phyloP scores from a whole-genome alignment of 495 filamentous ascomycete species.

The Hypomontagnella monticulosa region DNA sequence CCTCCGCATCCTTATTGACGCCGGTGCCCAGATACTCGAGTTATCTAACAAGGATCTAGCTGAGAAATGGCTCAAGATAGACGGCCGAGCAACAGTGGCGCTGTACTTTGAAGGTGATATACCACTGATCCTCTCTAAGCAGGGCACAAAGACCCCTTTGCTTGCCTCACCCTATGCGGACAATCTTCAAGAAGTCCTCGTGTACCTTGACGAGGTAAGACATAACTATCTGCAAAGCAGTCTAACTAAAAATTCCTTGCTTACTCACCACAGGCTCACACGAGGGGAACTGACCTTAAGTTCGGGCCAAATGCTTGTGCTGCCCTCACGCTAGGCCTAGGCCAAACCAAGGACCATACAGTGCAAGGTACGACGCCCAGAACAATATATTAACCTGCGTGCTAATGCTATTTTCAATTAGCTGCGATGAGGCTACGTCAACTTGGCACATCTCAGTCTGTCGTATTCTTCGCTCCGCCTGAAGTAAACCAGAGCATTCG shows the following conservation, averaged over 20 bases:
- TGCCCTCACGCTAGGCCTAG: constrained; percentile 57
- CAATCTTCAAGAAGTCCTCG: constrained; percentile 52
- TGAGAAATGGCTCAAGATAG: constrained; percentile 57
- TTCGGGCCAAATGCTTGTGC: constrained; percentile 50
- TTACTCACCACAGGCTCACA: constrained; percentile 49
- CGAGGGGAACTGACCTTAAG: constrained; percentile 60
- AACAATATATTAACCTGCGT: no score
- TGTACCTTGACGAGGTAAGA: constrained; percentile 42
- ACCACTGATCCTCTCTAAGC: constrained; percentile 45
- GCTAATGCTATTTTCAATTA: background rate
- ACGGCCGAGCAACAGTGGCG: constrained; percentile 44
- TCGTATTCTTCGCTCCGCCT: constrained; percentile 50
- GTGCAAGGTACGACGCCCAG: constrained; percentile 56
- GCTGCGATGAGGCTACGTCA: constrained; percentile 58
- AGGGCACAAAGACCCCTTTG: constrained; percentile 39
- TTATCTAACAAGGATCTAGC: constrained; percentile 53
- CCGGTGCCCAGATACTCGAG: constrained; percentile 60
- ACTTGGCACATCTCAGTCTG: constrained; percentile 46
- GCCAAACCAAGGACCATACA: constrained; percentile 58
- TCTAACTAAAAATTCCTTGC: background rate
- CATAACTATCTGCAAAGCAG: background rate
- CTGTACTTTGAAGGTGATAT: constrained; percentile 52
- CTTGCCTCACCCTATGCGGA: constrained; percentile 54
- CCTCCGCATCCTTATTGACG: constrained; percentile 61
- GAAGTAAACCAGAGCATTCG: constrained; percentile 60